phyloP scores from a whole-genome alignment of 2,329 filamentous ascomycete species.

The Dendrostoma leiphaemia region DNA sequence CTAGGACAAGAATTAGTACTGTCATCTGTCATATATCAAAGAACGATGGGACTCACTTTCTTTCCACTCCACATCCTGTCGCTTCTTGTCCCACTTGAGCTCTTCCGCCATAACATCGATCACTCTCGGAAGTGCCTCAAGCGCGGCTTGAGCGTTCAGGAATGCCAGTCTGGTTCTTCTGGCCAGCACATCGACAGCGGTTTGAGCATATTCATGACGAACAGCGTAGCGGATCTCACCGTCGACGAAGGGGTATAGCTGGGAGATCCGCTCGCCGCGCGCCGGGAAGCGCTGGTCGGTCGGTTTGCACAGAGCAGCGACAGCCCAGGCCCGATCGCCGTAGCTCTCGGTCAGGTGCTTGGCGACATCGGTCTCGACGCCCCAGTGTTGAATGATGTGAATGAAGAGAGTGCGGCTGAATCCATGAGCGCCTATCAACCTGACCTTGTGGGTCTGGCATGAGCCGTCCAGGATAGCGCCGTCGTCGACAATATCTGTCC shows the following conservation, averaged over 20 bases:
- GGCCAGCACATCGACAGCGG: slow-evolving; percentile 83
- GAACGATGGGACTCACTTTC: slow-evolving; percentile 56
- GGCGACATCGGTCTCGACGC: slow-evolving; percentile 87
- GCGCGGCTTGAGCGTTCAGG: slow-evolving; percentile 84
- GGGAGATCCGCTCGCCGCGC: slow-evolving; percentile 74
- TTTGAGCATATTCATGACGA: slow-evolving; percentile 87
- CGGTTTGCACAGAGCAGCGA: slow-evolving; percentile 74
- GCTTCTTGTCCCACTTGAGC: slow-evolving; percentile 69
- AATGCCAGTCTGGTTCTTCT: slow-evolving; percentile 83
- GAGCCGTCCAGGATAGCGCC: slow-evolving; percentile 67
- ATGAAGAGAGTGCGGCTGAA: slow-evolving; percentile 90
- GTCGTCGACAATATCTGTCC: slow-evolving; percentile 67
- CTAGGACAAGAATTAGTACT: slow-evolving; percentile 31
- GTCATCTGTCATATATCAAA: slow-evolving; percentile 7
- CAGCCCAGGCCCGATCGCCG: slow-evolving; percentile 89
- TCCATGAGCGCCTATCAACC: slow-evolving; percentile 75
- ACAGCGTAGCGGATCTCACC: slow-evolving; percentile 89
- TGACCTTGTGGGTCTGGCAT: slow-evolving; percentile 73
- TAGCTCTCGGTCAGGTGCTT: slow-evolving; percentile 86
- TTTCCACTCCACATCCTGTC: slow-evolving; percentile 80
- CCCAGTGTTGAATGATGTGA: slow-evolving; percentile 90
- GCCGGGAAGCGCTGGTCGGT: slow-evolving; percentile 81
- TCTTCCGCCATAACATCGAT: slow-evolving; percentile 90
- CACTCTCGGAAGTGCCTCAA: slow-evolving; percentile 79
- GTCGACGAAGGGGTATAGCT: slow-evolving; percentile 86